A percentile compares a stretch with the other conserved stretches of the same genome.
These are phyloP conservation scores for Neopestalotiopsis rosae DNA, from an alignment of 2,329 filamentous ascomycete species.

Conservation along the genomic window DNA sequence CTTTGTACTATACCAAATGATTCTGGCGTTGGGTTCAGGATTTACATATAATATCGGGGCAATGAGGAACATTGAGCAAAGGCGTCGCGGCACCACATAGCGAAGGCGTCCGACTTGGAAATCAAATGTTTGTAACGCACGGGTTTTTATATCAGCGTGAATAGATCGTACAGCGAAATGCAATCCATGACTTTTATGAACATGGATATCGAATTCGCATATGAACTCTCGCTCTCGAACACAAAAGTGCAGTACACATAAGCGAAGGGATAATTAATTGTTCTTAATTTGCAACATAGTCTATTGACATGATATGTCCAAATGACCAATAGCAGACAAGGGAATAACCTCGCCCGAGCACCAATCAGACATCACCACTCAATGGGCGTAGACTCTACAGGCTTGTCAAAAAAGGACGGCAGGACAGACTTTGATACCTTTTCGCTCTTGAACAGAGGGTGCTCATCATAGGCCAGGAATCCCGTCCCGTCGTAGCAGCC, in stretches of 20 bases:
- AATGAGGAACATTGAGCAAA: background rate
- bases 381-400: background rate
- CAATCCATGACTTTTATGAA: fast-evolving
- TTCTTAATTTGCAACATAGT: background rate
- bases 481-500: constrained; percentile 5
- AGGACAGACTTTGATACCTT: background rate
- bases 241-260: no score
- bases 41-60: background rate
- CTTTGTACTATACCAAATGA: background rate
- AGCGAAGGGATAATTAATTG: no score
- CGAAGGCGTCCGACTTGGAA: background rate
- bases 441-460: constrained; percentile 2
- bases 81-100: background rate
- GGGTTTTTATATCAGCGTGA: background rate
- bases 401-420: constrained; percentile 2
- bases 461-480: constrained; percentile 6
- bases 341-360: background rate
- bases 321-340: background rate
- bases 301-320: background rate
- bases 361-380: background rate
- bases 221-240: no score
- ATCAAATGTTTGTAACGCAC: background rate
- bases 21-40: background rate
- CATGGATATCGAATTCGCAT: no score
- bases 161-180: background rate